Conservation (phyloP, 169 alveolate species). For the Eimeria brunetti region DNA sequence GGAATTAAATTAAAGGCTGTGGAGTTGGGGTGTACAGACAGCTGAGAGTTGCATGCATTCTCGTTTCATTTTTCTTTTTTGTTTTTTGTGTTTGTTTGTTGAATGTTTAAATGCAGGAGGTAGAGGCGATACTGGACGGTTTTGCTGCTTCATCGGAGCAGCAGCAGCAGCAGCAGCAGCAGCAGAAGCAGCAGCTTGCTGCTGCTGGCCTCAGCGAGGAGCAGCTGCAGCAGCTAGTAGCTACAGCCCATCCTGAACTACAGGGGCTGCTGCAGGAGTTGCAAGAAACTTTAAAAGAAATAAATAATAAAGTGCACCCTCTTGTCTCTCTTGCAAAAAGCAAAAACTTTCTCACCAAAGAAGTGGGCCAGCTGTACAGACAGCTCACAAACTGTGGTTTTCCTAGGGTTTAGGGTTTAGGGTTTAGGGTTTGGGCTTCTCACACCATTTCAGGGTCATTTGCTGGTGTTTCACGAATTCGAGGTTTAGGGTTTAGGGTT, state of each 20-base stretch:
- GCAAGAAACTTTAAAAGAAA: constrained; percentile 78
- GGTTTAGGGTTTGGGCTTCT: no score
- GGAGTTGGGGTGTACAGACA: background rate
- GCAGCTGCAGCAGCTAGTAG: constrained; percentile 57
- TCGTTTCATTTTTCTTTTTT: background rate
- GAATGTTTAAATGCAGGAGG: constrained; percentile 18
- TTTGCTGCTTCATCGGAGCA: constrained; percentile 18
- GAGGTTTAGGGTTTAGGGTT: background rate
- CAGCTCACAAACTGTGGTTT: background rate
- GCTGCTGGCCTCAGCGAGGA: constrained; percentile 27
- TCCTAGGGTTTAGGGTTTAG: background rate
- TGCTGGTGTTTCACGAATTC: no score
- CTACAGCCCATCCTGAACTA: constrained; percentile 82
- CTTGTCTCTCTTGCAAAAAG: constrained; percentile 78
- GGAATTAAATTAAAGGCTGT: no score
- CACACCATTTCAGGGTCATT: no score
- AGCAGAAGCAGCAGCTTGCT: constrained; percentile 11
- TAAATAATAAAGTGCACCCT: constrained; percentile 83
- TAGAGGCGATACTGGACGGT: constrained; percentile 54
- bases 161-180: constrained; percentile 28
- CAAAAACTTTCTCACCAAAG: constrained; percentile 82
- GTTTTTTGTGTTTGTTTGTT: no score
- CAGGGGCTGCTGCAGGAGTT: constrained; percentile 82
- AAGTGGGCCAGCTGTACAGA: constrained; percentile 71
- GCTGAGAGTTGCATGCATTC: background rate